Evolutionary conservation across 495 filamentous ascomycete species (phyloP).

Genomic region (Cercophora sp.): DNA sequence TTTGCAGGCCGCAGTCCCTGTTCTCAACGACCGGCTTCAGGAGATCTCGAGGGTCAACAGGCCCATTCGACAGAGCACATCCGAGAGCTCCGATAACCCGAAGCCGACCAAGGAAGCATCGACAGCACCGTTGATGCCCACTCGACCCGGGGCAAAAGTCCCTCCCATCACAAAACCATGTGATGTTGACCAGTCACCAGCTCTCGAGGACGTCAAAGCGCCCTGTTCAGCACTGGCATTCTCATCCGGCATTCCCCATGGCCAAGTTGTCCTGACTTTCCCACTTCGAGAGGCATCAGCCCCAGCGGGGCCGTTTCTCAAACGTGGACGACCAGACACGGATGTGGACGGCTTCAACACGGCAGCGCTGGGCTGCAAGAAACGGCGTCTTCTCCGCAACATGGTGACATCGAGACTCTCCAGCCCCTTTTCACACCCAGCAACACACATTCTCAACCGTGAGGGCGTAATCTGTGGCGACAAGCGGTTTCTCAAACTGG

Average conservation of each 20-base stretch:
- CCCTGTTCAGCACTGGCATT: not conserved
- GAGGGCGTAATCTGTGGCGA: constrained; percentile 39
- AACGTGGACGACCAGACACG: constrained; percentile 54
- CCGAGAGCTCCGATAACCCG: too few species aligned
- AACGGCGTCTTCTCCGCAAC: constrained; percentile 58
- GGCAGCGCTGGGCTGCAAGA: constrained; percentile 53
- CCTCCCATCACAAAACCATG: not conserved
- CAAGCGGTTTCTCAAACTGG: constrained; percentile 47
- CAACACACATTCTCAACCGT: constrained; percentile 64
- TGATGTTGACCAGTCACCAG: too few species aligned
- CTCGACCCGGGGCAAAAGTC: not conserved
- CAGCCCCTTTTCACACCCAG: constrained; percentile 61
- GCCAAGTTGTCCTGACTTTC: constrained; percentile 21
- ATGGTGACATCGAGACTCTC: constrained; percentile 68
- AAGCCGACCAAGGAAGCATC: not conserved
- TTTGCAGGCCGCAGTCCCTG: constrained; percentile 17
- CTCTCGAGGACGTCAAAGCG: too few species aligned
- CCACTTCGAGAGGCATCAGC: constrained; percentile 5
- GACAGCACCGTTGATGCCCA: not conserved
- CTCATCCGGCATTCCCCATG: too few species aligned
- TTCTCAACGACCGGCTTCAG: constrained; percentile 13
- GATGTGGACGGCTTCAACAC: constrained; percentile 61
- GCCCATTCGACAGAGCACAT: not conserved
- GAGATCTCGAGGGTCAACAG: constrained; percentile 17
- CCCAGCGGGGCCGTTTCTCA: constrained; percentile 31